Evolutionary conservation across 768 basidiomycete genomes (phyloP), one percentile per base, ranked within the genome.

Genomic region (Suillus placidus): DNA sequence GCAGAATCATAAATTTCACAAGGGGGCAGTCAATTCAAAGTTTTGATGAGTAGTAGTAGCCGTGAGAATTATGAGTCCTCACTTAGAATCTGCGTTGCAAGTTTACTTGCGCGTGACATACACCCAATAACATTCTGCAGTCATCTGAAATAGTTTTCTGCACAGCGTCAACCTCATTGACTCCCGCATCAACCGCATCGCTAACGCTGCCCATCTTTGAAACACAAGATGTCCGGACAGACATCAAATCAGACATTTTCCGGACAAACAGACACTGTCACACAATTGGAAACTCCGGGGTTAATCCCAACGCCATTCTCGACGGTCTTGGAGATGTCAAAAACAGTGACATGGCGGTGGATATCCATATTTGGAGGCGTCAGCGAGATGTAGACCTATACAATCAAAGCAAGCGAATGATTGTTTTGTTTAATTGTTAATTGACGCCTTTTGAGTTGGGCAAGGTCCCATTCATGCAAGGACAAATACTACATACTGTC

Each of bases 1-100:
- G 90, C 5, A 91, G 79, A 64, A 81, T 83, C 89, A 51, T 51
- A 13, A 38, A 92, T 89, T 66, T 54, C 9, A 16, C n/a, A n/a
- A n/a, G 26, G 30, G 51, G 30, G 7, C 3, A 12, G 18, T 18
- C 32, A 12, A 34, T n/a, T n/a, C 20, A 47, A n/a, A 43, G 16
- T 18, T 43, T 43, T 43, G 16, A 43, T 43, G 18, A 43, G 34
- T 35, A 14, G n/a, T 47, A 51, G 13, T 12, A 51, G 49, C 13
- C 49, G 49, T 51, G 49, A 13, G 49, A 51, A 51, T 18, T 47
- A n/a, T 47, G 81, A 26, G n/a, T n/a, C n/a, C 26, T 26, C 26
- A 26, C 26, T 26, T 26, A 26, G 26, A 2, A 26, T 2, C 26
- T 26, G 26, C 26, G 26, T 26, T 26, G 26, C 26, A 26, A 26